These are phyloP conservation scores for Sphaerulina vaccinii DNA, from an alignment of 2,329 filamentous ascomycete species.

Conservation along the genomic window DNA sequence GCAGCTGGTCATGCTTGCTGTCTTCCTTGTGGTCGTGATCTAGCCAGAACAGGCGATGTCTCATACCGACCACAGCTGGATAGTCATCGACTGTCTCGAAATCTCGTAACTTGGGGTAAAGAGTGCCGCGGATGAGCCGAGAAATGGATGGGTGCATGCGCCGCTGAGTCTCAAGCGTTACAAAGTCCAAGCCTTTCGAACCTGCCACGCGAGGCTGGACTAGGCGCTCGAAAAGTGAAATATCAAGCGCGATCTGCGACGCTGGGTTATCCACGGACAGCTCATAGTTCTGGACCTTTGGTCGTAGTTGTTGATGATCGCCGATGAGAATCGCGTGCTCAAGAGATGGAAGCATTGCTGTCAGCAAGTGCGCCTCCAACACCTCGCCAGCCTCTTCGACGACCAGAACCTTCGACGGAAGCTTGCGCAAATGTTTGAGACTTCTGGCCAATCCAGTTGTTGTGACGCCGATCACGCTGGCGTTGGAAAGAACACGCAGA, in stretches of 20 bases:
- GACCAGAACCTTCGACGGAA: slow-evolving; percentile 29
- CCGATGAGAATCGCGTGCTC: slow-evolving; percentile 65
- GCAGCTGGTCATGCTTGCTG: slow-evolving; percentile 12
- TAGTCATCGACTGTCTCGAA: slow-evolving; percentile 26
- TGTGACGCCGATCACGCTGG: slow-evolving; percentile 59
- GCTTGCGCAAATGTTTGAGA: slow-evolving; percentile 56
- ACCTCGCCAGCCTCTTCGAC: slow-evolving; percentile 68
- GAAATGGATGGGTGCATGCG: slow-evolving; percentile 67
- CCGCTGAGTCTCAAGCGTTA: slow-evolving; percentile 57
- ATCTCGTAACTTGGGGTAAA: slow-evolving; percentile 60
- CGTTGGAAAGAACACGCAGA: slow-evolving; percentile 41
- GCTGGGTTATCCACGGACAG: slow-evolving; percentile 52
- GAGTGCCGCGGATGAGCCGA: slow-evolving; percentile 54
- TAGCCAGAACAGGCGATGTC: slow-evolving; percentile 58
- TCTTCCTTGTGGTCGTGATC: slow-evolving; percentile 56
- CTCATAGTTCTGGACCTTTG: slow-evolving; percentile 56
- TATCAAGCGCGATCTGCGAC: slow-evolving; percentile 54
- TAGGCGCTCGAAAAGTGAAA: slow-evolving; percentile 62
- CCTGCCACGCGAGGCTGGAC: slow-evolving; percentile 36
- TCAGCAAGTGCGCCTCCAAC: slow-evolving; percentile 62
- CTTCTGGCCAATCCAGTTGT: slow-evolving; percentile 59
- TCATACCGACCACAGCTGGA: slow-evolving; percentile 52
- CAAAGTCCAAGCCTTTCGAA: slow-evolving; percentile 22
- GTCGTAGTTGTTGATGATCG: slow-evolving; percentile 62
- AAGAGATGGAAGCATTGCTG: slow-evolving; percentile 58